These are phyloP conservation scores for Quercus gilva DNA, from an alignment of 306 rosid genomes.

Conservation along the genomic window DNA sequence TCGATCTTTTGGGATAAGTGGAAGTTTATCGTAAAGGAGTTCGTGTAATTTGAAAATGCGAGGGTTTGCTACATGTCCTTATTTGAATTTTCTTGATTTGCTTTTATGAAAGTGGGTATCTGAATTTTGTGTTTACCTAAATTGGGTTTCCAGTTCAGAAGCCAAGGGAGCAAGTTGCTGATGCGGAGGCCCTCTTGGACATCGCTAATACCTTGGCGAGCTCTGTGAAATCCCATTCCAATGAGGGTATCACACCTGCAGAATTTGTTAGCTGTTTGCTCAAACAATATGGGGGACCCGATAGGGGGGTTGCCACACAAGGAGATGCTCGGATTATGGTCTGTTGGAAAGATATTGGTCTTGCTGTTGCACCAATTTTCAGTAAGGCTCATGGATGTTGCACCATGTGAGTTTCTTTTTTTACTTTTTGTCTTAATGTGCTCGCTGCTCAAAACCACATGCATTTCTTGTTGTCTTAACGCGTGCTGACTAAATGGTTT, in stretches of 20 bases:
- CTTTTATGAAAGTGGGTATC: not conserved
- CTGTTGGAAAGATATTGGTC: slow-evolving; percentile 56
- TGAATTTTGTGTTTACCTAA: not conserved
- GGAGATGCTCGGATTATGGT: slow-evolving; percentile 13
- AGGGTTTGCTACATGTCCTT: too few relatives aligned
- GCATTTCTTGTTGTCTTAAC: not conserved
- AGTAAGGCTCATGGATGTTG: slow-evolving; percentile 51
- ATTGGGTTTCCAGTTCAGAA: slow-evolving; percentile 50
- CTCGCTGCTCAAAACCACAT: not conserved
- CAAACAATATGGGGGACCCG: slow-evolving; percentile 35
- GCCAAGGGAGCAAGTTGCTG: slow-evolving; percentile 87
- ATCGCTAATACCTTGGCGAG: slow-evolving; percentile 49
- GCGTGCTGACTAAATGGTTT: not conserved
- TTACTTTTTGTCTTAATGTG: not conserved
- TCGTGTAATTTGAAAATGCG: too few relatives aligned
- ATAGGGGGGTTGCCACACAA: not conserved
- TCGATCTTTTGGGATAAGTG: too few relatives aligned
- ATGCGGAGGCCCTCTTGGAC: slow-evolving; percentile 74
- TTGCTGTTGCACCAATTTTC: slow-evolving; percentile 49
- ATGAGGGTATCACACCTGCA: slow-evolving; percentile 65
- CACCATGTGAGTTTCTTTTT: slow-evolving; percentile 54
- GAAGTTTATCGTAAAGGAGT: too few relatives aligned
- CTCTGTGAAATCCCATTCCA: slow-evolving; percentile 55
- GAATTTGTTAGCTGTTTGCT: slow-evolving; percentile 59
- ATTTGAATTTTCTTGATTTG: too few relatives aligned